These are phyloP conservation scores for Tolypocladium amazonense DNA, from an alignment of 2,329 filamentous ascomycete species.

Conservation along the genomic window DNA sequence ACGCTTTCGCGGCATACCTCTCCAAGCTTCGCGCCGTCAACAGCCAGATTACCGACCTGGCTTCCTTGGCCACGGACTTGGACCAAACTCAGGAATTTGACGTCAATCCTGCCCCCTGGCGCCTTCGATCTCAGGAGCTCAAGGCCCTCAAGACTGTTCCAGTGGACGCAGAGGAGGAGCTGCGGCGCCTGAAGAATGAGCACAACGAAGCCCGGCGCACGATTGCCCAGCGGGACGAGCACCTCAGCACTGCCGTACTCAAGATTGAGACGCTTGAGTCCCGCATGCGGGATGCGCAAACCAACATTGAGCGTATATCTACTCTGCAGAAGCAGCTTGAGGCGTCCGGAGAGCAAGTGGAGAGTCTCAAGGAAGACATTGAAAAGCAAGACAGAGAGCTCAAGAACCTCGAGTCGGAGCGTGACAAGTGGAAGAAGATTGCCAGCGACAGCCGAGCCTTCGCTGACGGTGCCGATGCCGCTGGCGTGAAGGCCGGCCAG, in stretches of 20 bases:
- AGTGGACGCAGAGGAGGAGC: slow-evolving; percentile 75
- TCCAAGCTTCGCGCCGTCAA: slow-evolving; percentile 56
- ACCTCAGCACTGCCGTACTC: slow-evolving; percentile 76
- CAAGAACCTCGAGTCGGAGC: slow-evolving; percentile 51
- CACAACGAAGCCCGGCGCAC: slow-evolving; percentile 66
- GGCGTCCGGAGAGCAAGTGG: slow-evolving; percentile 37
- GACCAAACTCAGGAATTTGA: slow-evolving; percentile 73
- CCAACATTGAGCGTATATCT: slow-evolving; percentile 60
- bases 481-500: slow-evolving; percentile 45
- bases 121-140: slow-evolving; percentile 68
- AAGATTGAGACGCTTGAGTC: slow-evolving; percentile 90
- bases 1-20: slow-evolving; percentile 59
- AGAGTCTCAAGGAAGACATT: slow-evolving; percentile 50
- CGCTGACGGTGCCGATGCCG: slow-evolving; percentile 39
- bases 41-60: slow-evolving; percentile 57
- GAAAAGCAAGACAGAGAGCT: slow-evolving; percentile 58
- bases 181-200: slow-evolving; percentile 69
- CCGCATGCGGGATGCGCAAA: slow-evolving; percentile 71
- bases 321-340: slow-evolving; percentile 53
- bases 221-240: slow-evolving; percentile 65
- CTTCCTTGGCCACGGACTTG: slow-evolving; percentile 58
- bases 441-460: slow-evolving; percentile 50
- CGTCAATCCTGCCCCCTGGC: slow-evolving; percentile 66
- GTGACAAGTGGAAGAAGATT: slow-evolving; percentile 62
- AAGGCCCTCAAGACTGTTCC: slow-evolving; percentile 72